Evolutionary conservation across 192 early-diverging fungal genomes (phyloP), one percentile per base, ranked within the genome.

Genomic region (Linnemannia schmuckeri): DNA sequence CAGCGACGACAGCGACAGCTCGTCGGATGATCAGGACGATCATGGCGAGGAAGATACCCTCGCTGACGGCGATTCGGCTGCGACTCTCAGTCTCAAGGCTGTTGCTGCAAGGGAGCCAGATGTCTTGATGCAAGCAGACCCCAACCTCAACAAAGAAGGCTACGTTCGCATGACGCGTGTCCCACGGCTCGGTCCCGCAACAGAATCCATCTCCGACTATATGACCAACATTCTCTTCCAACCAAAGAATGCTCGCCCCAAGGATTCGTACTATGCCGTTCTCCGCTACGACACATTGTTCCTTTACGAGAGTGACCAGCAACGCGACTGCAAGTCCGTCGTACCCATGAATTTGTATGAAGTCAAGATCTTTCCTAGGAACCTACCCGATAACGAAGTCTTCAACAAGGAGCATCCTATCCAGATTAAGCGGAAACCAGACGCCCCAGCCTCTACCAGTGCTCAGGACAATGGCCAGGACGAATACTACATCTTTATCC

Each of bases 211-310:
- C 63, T 87, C 85, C 63, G 85, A 87, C 44, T 75, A 77, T 35
- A 81, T 87, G 85, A 70, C 79, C 75, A 87, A 87, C 66, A 87
- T 87, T 66, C 76, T 87, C 22, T 87, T 87, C 73, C 85, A 87
- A 49, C 85, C 79, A 35, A 87, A 87, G 66, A 87, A 87, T 72
- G 76, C 85, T 35, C 84, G 85, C 27, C 81, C 82, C 52, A 85
- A 91, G 52, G 92, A 94, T 61, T 85, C 90, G 49, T 93, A 92
- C 74, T 97, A 93, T 79, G 96, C 89, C 1, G 95, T 96, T 1
- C 83, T 97, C 38, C 92, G 93, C 38, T 92, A 95, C 77, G 94
- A 96, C 74, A 95, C 93, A 18, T 87, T 97, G 46, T 94, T 95
- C 55, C 81, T 97, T 81, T 97, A 97, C 82, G 93, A 95, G 49